Conservation (phyloP, 2,329 filamentous ascomycete genomes). For the Xylariaceae sp. region DNA sequence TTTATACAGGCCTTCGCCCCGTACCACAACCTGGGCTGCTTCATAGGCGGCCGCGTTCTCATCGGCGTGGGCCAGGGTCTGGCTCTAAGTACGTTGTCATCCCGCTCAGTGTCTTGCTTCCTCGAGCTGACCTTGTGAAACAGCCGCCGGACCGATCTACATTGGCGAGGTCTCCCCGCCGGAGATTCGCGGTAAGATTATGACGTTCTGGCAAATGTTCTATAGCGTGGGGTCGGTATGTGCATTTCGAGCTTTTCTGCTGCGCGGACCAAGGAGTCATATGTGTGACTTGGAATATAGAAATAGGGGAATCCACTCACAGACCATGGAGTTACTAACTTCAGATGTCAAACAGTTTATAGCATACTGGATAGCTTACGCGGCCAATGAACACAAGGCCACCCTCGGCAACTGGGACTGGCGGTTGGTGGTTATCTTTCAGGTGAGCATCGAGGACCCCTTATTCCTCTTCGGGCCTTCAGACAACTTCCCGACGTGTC, state of each 20-base stretch:
- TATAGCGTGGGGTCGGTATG: constrained; percentile 47
- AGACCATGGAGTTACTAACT: too few species aligned
- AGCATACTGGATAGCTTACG: constrained; percentile 59
- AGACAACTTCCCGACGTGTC: too few species aligned
- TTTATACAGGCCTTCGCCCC: constrained; percentile 62
- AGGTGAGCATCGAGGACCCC: too few species aligned
- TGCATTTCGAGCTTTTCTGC: too few species aligned
- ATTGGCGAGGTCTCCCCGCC: constrained; percentile 61
- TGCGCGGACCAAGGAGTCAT: too few species aligned
- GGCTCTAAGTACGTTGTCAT: constrained; percentile 40
- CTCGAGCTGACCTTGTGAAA: constrained; percentile 2
- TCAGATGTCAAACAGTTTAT: background rate
- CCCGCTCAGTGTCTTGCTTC: constrained; percentile 9
- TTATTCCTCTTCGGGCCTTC: too few species aligned
- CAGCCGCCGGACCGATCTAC: constrained; percentile 61
- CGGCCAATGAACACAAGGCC: constrained; percentile 45
- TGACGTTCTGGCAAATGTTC: constrained; percentile 64
- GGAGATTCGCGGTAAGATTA: constrained; percentile 58
- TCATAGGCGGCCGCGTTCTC: constrained; percentile 60
- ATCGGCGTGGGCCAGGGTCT: constrained; percentile 65
- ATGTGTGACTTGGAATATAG: too few species aligned
- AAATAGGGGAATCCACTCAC: too few species aligned
- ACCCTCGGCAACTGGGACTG: constrained; percentile 64
- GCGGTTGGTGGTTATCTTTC: constrained; percentile 66
- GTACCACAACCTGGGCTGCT: constrained; percentile 51